Conservation (phyloP, 441 rosid genomes). For the Croton setiger region DNA sequence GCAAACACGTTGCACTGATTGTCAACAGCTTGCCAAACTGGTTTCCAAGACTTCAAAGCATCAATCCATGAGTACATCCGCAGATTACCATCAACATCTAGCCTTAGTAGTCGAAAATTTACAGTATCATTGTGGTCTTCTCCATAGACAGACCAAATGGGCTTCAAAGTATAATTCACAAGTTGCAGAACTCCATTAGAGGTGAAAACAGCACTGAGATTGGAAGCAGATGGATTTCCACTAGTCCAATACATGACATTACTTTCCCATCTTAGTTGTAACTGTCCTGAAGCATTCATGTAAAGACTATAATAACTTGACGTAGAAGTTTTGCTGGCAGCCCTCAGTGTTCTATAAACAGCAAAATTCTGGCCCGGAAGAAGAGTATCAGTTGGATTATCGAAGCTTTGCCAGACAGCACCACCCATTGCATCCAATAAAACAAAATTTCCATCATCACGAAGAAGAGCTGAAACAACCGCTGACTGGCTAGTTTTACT, state of each 20-base stretch:
- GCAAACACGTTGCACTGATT: conserved; percentile 83
- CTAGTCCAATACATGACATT: conserved; percentile 53
- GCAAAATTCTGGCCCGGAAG: conserved; percentile 66
- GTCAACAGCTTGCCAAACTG: conserved; percentile 91
- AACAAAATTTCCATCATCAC: conserved; percentile 68
- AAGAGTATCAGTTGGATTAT: conserved; percentile 60
- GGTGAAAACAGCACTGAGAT: conserved; percentile 54
- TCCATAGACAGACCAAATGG: conserved; percentile 59
- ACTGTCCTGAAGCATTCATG: conserved; percentile 49
- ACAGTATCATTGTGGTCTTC: conserved; percentile 65
- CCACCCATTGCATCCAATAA: conserved; percentile 38
- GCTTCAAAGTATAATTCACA: conserved; percentile 28
- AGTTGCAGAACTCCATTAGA: conserved; percentile 60
- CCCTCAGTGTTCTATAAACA: conserved; percentile 45
- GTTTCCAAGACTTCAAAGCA: conserved; percentile 49
- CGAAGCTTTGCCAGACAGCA: conserved; percentile 76
- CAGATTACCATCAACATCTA: conserved; percentile 75
- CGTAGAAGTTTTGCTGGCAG: conserved; percentile 45
- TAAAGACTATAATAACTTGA: conserved; percentile 72
- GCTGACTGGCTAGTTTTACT: conserved; percentile 47
- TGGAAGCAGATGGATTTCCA: conserved; percentile 33
- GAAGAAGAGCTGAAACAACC: conserved; percentile 54
- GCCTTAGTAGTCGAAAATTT: conserved; percentile 58
- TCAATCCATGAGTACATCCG: conserved; percentile 71
- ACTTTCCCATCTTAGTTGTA: conserved; percentile 75